Evolutionary conservation across 805 yeast genomes (phyloP), one percentile per base, ranked within the genome.

Genomic region (Candida ascalaphidarum): DNA sequence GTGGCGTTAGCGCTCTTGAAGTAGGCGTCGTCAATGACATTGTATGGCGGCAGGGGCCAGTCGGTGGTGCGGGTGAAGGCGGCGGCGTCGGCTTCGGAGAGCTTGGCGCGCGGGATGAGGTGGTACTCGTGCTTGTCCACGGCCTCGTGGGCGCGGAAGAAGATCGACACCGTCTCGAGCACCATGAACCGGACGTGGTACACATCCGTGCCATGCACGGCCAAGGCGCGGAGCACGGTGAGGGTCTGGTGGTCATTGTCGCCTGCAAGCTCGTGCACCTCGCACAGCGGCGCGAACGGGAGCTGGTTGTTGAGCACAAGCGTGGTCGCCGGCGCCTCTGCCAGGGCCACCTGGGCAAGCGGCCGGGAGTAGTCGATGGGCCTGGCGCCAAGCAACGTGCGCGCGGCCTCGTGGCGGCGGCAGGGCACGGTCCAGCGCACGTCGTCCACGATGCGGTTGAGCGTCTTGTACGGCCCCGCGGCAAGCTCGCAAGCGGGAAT

Each of bases 371-470:
- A 70, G 8, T 48, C 58, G 19, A 68, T 43, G 1, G 68, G 61
- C 26, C 43, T 44, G 20, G 44, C 26, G 26, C 40, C 41, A 18
- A 61, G 44, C 13, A 61, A 40, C 25, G 52, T 44, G 28, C 22
- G 21, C 29, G 22, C 20, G 8, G 8, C 18, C 8, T 6, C 8
- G 18, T 17, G 18, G 6, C 8, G 18, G 13, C 18, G 22, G 16
- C 34, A 36, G 16, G 45, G 43, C 8, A 47, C 39, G 8, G 50
- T 36, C 29, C 35, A 37, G 27, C 36, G 55, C 17, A 81, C 44
- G 42, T 81, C 89, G 46, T 78, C 85, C 14, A 80, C 40, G 13
- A 81, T 58, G 30, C 89, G 58, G 41, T 81, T 81, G 5, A 77
- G 52, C 0, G 89, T 79, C 41, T 81, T 81, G 52, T 73, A 72